Evolutionary conservation across 2,329 filamentous ascomycete species (phyloP), one percentile per base, ranked within the genome.

Genomic region (Calycina herbarum): DNA sequence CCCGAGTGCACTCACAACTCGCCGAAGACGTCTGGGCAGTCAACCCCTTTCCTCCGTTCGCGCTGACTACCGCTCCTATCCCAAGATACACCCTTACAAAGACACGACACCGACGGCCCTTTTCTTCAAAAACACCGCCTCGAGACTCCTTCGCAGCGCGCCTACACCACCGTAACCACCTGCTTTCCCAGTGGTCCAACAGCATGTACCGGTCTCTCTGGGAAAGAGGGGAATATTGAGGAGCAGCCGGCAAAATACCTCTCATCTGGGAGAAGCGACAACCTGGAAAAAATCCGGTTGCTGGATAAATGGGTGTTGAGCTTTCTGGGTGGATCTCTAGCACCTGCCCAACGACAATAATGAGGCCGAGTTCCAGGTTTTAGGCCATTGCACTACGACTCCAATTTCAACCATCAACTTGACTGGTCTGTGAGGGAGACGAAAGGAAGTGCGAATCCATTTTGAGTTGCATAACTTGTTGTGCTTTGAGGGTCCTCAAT

Each of bases 351-450:
- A 61, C 57, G 27, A 35, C 10, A 61, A 66, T 61, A 66, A 64
- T 66, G 61, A 63, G 57, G 64, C 64, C 64, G 64, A 61, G 61
- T 61, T 62, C 48, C 64, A 38, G 56, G 31, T 57, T 61, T 64
- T 40, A 40, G 56, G 8, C 15, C 60, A 35, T 20, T 38, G 31
- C 35, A 62, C 59, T 15, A 56, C 59, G 48, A 51, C 27, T 31
- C 5, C 42, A 60, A 65, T 62, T 24, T 54, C 40, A 56, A 59
- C 56, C 35, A 10, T 62, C 38, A 40, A 40, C 38, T 40, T 35
- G 29, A 54, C 48, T 33, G 13, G 56, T 57, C 38, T 60, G 20
- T 24, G 20, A 51, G 48, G 24, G 20, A 51, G 20, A 27, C 20
- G 8, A 51, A 24, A 1, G 24, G 20, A 51, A 51, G 20, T 8